phyloP scores from a whole-genome alignment of 202 grass and related monocot genomes.

The Zoysia matrella region DNA sequence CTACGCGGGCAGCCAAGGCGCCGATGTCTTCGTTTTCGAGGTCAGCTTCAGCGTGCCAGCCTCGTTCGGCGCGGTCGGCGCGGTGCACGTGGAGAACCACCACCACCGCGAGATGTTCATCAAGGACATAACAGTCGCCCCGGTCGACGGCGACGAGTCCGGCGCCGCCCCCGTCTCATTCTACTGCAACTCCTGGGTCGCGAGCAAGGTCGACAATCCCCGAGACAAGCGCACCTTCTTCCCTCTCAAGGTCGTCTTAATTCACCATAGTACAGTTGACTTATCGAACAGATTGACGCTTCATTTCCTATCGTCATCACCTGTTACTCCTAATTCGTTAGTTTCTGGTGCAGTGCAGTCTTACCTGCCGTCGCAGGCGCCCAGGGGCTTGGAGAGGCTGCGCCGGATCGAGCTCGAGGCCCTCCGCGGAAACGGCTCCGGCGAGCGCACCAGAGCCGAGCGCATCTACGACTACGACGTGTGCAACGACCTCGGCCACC shows the following conservation, averaged over 20 bases:
- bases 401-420: conserved; percentile 47
- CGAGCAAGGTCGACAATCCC: conserved; percentile 41
- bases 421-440: conserved; percentile 43
- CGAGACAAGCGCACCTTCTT: conserved; percentile 54
- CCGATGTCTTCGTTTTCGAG: conserved; percentile 7
- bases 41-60: conserved; percentile 45
- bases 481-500: conserved; percentile 81
- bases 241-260: conserved; percentile 39
- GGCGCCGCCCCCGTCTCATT: conserved; percentile 10
- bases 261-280: no score
- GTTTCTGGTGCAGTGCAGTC: conserved; percentile 38
- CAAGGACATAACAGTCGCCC: conserved; percentile 35
- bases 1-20: background rate
- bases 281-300: no score
- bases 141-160: conserved; percentile 1
- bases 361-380: conserved; percentile 69
- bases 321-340: background rate
- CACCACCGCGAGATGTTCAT: conserved; percentile 63
- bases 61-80: conserved; percentile 54
- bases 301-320: no score
- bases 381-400: conserved; percentile 44
- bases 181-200: conserved; percentile 57
- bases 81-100: conserved; percentile 60
- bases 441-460: conserved; percentile 44
- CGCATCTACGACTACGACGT: conserved; percentile 87